These are phyloP conservation scores for Trypanosoma rangeli DNA, from an alignment of 208 protist species.

Conservation along the genomic window DNA sequence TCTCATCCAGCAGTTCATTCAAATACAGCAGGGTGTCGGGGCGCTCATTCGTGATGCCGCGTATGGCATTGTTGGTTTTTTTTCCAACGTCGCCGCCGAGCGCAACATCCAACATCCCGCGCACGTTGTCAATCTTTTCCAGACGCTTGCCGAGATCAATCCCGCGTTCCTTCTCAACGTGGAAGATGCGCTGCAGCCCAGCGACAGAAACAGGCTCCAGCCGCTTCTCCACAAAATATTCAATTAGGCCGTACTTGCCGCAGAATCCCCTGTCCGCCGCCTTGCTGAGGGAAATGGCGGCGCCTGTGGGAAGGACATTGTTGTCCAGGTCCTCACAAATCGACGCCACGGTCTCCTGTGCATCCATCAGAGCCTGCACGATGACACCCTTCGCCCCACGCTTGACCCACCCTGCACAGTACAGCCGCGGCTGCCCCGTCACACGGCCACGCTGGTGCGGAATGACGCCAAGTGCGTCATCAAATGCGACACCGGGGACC, in stretches of 20 bases:
- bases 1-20: constrained; percentile 86
- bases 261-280: constrained; percentile 13
- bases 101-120: constrained; percentile 84
- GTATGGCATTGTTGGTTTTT: constrained; percentile 65
- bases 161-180: constrained; percentile 81
- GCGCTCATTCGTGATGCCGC: constrained; percentile 64
- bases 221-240: constrained; percentile 78
- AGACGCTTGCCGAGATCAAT: constrained; percentile 81
- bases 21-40: constrained; percentile 79
- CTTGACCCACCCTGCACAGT: constrained; percentile 92
- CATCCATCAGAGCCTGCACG: constrained; percentile 72
- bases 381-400: constrained; percentile 92
- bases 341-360: constrained; percentile 63
- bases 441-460: constrained; percentile 70
- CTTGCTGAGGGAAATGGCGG: constrained; percentile 20
- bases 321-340: constrained; percentile 67
- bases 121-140: constrained; percentile 78
- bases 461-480: constrained; percentile 67
- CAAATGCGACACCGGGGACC: constrained; percentile 75
- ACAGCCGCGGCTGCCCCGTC: constrained; percentile 68
- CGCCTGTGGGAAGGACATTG: constrained; percentile 38
- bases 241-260: constrained; percentile 87
- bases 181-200: constrained; percentile 78
- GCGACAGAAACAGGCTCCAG: constrained; percentile 78
- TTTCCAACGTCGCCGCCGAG: constrained; percentile 76